A percentile compares a stretch with the other conserved stretches of the same genome.
Conservation (phyloP, 768 basidiomycete species). For the Agaricus subrufescens region DNA sequence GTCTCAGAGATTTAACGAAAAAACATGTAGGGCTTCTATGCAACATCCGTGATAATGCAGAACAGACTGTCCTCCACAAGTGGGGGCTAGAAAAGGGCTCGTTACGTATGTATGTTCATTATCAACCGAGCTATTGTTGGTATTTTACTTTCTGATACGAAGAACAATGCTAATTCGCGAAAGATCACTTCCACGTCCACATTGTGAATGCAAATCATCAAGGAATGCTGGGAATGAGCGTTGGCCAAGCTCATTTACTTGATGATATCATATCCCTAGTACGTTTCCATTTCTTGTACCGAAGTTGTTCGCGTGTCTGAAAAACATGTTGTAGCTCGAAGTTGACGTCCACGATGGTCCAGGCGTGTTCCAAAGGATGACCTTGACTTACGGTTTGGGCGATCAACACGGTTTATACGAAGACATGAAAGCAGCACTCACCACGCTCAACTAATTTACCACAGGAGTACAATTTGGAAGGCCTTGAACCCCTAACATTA, state of each 20-base stretch:
- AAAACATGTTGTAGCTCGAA: slow-evolving; percentile 32
- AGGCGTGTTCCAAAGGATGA: slow-evolving; percentile 63
- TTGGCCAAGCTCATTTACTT: slow-evolving; percentile 89
- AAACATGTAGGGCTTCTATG: slow-evolving; percentile 64
- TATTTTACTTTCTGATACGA: slow-evolving; percentile 4
- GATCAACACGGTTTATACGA: slow-evolving; percentile 59
- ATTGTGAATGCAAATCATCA: slow-evolving; percentile 73
- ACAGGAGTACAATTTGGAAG: background rate
- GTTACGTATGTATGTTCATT: slow-evolving; percentile 84
- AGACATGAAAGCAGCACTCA: slow-evolving; percentile 3
- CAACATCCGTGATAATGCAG: slow-evolving; percentile 55
- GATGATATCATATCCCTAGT: slow-evolving; percentile 91
- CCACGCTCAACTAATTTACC: background rate
- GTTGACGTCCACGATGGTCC: slow-evolving; percentile 54
- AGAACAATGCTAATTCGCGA: background rate
- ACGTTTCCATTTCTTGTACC: slow-evolving; percentile 12
- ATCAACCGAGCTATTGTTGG: slow-evolving; percentile 94
- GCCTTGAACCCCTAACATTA: too few relatives aligned
- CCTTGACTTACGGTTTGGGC: slow-evolving; percentile 79
- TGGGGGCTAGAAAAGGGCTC: slow-evolving; percentile 65
- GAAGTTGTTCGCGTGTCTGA: background rate
- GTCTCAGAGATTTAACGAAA: slow-evolving; percentile 69
- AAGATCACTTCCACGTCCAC: slow-evolving; percentile 94
- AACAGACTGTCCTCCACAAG: slow-evolving; percentile 45
- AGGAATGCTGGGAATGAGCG: slow-evolving; percentile 64